Base-by-base conservation (phyloP, 768 basidiomycete species). In the Boletus pseudo-olivaceus region DNA sequence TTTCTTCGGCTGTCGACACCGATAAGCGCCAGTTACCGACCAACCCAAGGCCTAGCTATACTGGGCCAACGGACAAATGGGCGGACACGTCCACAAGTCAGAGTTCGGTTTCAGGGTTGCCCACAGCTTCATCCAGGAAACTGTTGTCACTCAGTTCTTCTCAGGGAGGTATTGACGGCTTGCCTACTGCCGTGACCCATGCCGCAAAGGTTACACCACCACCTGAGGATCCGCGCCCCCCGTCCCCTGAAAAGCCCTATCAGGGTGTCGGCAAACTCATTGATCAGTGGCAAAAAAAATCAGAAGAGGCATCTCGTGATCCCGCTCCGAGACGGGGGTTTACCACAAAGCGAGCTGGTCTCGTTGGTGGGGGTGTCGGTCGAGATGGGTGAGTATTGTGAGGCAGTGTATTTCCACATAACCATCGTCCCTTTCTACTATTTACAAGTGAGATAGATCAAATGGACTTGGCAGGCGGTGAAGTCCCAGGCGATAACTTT, bases 271-370 rank as follows among this genome's bases (percentile, higher is more conserved):
- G 89, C 29, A 88, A 80, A 71, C 76, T 93, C 34, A 93, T 93
- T 59, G 88, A 90, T 65, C 83, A 92, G 65, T 93, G 91, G 91
- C 89, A 93, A 69, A 83, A 82, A 54, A 92, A 87, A 72, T 82
- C 85, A 17, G 87, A 85, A 59, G 83, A 82, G 35, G 64, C 71
- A 45, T 56, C 73, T 26, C 75, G 68, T 26, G 64, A 66, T 26
- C 67, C 67, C 20, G 58, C 57, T 29, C 64, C 64, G 35, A 75
- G 73, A 65, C 75, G 78, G 74, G 72, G 70, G 32, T 57, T 72
- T 47, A 63, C 66, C 29, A 54, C 68, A 3, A 83, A 78, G 68
- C 75, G 78, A 63, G 70, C 74, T 58, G 64, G 71, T 57, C 67
- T 68, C 58, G 60, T 62, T 45, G 51, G 57, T 37, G 65, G 66